Base-by-base conservation (phyloP, 1,139 yeast genomes). In the Eremothecium coryli region DNA sequence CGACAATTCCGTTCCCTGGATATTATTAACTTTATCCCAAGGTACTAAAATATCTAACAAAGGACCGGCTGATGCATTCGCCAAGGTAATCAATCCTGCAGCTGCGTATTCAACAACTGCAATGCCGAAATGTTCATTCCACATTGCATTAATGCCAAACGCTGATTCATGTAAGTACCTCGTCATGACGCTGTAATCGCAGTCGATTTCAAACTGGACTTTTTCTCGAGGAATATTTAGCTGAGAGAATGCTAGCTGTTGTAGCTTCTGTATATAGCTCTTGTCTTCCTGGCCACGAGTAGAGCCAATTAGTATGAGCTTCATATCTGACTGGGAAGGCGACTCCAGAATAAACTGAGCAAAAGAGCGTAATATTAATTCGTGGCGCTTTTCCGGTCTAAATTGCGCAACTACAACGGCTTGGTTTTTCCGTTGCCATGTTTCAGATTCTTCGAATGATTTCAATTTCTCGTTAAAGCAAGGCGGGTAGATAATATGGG, bases 121-220 rank as follows among this genome's bases (percentile, higher is more conserved):
- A 52, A 93, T 93, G 13, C 99, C 99, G 56, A 93, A 93, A 62
- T 93, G 99, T 62, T 93, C 99, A 58, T 93, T 90, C 98, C 98
- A 93, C 99, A 93, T 93, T 18, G 95, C 90, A 52, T 93, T 88
- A 31, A 90, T 66, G 3, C 98, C 98, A 48, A 73, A 77, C 25
- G 76, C 73, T 2, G 88, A 73, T 6, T 59, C 61, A n/a, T 65
- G 52, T 29, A 93, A 64, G 42, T 71, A 69, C 22, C 60, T 51
- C 29, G 72, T 65, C 13, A 93, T 76, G 18, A 67, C 70, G 2
- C 64, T 67, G 63, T 85, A 84, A 4, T 85, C 69, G 26, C 90
- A 80, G 57, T 90, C 94, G 5, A 82, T 70, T 3, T 77, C 68
- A 48, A 90, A 82, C 32, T 74, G 73, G 29, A 86, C 72, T 34